Evolutionary conservation across 768 basidiomycete species (phyloP).

Genomic region (Boletus sp.): DNA sequence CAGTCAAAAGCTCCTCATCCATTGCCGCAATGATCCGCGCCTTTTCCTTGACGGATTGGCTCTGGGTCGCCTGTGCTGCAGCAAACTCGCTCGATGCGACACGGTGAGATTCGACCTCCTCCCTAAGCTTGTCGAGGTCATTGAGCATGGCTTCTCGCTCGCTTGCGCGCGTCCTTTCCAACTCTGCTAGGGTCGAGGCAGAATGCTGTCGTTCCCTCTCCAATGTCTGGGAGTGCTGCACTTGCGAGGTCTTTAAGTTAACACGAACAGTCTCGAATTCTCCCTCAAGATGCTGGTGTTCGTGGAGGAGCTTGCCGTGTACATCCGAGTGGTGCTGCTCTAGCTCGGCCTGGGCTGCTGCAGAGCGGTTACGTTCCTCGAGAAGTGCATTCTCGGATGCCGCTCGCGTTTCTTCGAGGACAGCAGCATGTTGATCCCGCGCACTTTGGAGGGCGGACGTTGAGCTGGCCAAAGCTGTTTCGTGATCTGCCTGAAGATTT

Average conservation of each 20-base stretch:
- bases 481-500: conserved; percentile 46
- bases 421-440: conserved; percentile 33
- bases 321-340: conserved; percentile 49
- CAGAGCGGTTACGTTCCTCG: conserved; percentile 49
- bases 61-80: conserved; percentile 41
- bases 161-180: conserved; percentile 15
- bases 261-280: conserved; percentile 63
- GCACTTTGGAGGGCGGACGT: conserved; percentile 40
- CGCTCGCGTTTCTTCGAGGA: conserved; percentile 36
- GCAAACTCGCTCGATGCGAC: conserved; percentile 42
- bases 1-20: conserved; percentile 48
- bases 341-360: conserved; percentile 47
- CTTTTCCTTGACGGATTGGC: conserved; percentile 52
- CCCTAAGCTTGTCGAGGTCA: conserved; percentile 46
- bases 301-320: conserved; percentile 38
- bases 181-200: conserved; percentile 15
- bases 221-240: conserved; percentile 17
- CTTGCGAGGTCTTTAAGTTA: conserved; percentile 30
- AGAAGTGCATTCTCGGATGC: conserved; percentile 36
- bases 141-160: conserved; percentile 37
- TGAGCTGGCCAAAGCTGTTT: conserved; percentile 43
- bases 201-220: conserved; percentile 31
- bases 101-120: conserved; percentile 54
- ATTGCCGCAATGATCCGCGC: conserved; percentile 42
- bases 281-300: conserved; percentile 37